Base-by-base conservation (phyloP, 257 asterid genomes). In the Jaltomata sinuosa region DNA sequence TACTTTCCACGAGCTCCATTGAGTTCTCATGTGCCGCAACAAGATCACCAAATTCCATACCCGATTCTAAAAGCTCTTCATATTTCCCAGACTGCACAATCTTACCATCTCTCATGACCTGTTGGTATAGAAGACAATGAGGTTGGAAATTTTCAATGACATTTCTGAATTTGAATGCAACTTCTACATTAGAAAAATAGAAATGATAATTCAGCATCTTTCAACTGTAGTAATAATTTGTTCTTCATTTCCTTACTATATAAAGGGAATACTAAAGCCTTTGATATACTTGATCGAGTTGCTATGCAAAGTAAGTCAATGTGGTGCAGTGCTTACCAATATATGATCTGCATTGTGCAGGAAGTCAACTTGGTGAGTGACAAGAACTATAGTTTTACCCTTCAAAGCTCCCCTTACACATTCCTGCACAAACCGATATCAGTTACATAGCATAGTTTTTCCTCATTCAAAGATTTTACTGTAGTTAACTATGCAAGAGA, bases 311-410 rank as follows among this genome's bases (percentile, higher is more conserved):
- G 40, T 45, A 76, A 45, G 34, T 77, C 16, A 27, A 18, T 49
- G 62, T 29, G 62, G 42, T 77, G 62, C 81, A 45, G 42, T 77
- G 62, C 81, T 77, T 87, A 93, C 98, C 90, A 93, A 1, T 16
- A 94, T 91, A 22, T 84, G 91, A 90, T 94, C 95, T 38, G 90
- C 97, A 85, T 92, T 92, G 80, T 90, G 91, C 55, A 94, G 89
- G 88, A 94, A 94, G 84, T 93, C 97, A 27, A 93, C 91, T 86
- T 94, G 97, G 86, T 94, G 95, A 5, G 98, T 93, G 54, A 92
- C 97, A 16, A 91, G 97, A 83, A 94, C 67, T 72, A 90, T 85
- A 4, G 97, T 92, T 85, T 94, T 93, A 29, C 84, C 89, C 87
- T 87, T 90, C 85, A 94, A 86, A 62, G 85, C 88, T 77, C 97